phyloP scores from a whole-genome alignment of 441 rosid genomes.

The Brassica balearica region DNA sequence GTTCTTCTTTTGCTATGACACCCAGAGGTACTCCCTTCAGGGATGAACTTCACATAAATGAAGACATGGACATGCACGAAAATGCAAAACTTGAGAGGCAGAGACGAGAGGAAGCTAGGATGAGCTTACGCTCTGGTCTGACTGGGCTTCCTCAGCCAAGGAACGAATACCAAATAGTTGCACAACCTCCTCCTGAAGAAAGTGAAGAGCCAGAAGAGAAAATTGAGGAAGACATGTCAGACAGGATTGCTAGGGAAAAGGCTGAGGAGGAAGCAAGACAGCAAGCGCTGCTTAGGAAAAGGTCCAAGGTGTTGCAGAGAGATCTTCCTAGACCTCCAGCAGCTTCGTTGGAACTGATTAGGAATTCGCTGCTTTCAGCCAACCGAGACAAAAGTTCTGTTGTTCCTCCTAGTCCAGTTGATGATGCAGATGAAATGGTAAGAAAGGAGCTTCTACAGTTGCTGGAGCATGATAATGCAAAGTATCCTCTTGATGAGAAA shows the following conservation, averaged over 20 bases:
- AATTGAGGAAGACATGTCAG: slow-evolving; percentile 99
- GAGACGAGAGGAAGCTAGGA: slow-evolving; percentile 81
- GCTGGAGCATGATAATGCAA: slow-evolving; percentile 94
- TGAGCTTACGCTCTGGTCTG: slow-evolving; percentile 80
- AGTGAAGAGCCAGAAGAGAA: slow-evolving; percentile 88
- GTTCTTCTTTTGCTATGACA: slow-evolving; percentile 74
- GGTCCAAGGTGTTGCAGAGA: slow-evolving; percentile 98
- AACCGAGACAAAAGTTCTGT: slow-evolving; percentile 94
- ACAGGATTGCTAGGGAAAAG: slow-evolving; percentile 84
- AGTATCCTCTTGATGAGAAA: slow-evolving; percentile 94
- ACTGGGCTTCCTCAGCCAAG: slow-evolving; percentile 88
- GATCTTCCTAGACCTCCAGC: slow-evolving; percentile 94
- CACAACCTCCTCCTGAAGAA: slow-evolving; percentile 80
- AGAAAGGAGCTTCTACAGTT: slow-evolving; percentile 76
- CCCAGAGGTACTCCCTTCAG: slow-evolving; percentile 96
- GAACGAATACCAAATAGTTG: slow-evolving; percentile 91
- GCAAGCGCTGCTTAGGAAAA: slow-evolving; percentile 88
- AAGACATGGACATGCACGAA: slow-evolving; percentile 83
- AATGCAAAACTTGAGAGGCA: slow-evolving; percentile 77
- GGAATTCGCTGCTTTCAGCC: slow-evolving; percentile 79
- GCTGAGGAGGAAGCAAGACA: slow-evolving; percentile 94
- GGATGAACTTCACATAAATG: slow-evolving; percentile 96
- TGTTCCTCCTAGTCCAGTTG: slow-evolving; percentile 88
- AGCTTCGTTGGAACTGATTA: slow-evolving; percentile 89
- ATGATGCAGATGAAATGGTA: slow-evolving; percentile 93